Base-by-base conservation (phyloP, 1,139 yeast genomes). In the Magnusiomyces tetraspermus region DNA sequence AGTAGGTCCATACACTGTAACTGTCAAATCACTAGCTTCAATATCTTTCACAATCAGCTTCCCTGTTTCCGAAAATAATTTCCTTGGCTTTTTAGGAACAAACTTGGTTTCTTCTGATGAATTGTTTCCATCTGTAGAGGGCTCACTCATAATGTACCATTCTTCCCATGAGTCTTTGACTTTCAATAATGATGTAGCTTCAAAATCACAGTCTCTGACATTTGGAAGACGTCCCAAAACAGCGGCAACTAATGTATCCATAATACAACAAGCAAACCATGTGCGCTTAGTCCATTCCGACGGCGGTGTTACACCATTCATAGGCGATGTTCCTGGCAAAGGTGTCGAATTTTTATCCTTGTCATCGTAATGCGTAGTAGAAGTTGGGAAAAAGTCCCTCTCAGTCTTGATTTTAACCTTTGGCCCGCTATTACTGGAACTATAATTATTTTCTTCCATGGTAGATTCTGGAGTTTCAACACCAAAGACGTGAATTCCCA, bases 231-330 rank as follows among this genome's bases (percentile, higher is more conserved):
- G 55, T 13, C 60, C 60, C 4, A 57, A 40, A 8, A 58, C 44
- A 11, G 59, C 57, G 2, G 60, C 50, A n/a, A 59, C 47, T 33
- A 58, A 31, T 13, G 61, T 58, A 26, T 59, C 61, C 15, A 59
- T 49, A 24, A 59, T 52, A 43, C 61, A 59, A 43, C 59, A 56
- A 11, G 58, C 56, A 28, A 56, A 53, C 61, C 61, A 59, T 2
- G 61, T 58, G 19, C 60, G 53, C 31, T 53, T 51, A 8, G 55
- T 47, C 33, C 53, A 50, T 0, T 48, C 52, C 13, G 55, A 30
- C 15, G 49, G 23, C 19, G 41, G 42, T 15, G 42, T 38, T 5
- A 19, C 42, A 38, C 5, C 23, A 15, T 21, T 21, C 22, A 19
- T 17, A 10, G 42, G 42, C 6, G 42, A 19, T 21, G 5, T 17